Conservation (phyloP, 1,284 basidiomycete species). For the Moesziomyces sp. region DNA sequence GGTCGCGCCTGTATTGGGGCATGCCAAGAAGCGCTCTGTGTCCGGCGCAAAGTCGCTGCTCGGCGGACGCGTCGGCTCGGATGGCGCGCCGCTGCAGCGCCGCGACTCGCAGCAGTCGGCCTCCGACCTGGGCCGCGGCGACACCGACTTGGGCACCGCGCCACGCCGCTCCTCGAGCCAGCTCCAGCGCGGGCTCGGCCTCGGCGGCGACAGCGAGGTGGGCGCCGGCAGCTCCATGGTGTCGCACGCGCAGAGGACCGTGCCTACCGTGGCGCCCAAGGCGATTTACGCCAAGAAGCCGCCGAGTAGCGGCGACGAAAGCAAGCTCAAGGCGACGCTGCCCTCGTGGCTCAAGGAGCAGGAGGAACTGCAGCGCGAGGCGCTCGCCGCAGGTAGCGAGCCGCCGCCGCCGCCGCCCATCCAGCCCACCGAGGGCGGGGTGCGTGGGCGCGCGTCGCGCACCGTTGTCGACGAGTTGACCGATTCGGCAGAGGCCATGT, state of each 20-base stretch:
- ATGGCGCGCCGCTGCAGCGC: constrained; percentile 30
- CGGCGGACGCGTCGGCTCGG: constrained; percentile 13
- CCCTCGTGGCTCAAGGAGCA: constrained; percentile 66
- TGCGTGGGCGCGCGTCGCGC: constrained; percentile 28
- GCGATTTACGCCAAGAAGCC: constrained; percentile 54
- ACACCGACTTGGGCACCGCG: constrained; percentile 23
- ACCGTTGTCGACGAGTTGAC: constrained; percentile 58
- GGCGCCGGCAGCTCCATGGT: constrained; percentile 30
- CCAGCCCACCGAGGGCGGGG: constrained; percentile 43
- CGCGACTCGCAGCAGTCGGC: constrained; percentile 41
- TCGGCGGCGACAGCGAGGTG: constrained; percentile 27
- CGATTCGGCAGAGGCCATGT: constrained; percentile 55
- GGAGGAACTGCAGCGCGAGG: constrained; percentile 59
- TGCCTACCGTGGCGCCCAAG: constrained; percentile 57
- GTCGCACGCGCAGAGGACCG: constrained; percentile 23
- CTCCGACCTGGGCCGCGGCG: constrained; percentile 30
- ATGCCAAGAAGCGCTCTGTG: constrained; percentile 51
- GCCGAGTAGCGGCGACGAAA: constrained; percentile 13
- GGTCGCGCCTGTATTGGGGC: constrained; percentile 27
- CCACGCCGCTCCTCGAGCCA: constrained; percentile 31
- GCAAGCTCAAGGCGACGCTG: constrained; percentile 49
- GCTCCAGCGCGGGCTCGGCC: constrained; percentile 25
- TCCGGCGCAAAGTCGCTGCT: constrained; percentile 47
- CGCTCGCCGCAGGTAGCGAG: constrained; percentile 51
- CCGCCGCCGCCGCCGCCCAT: constrained; percentile 51